A percentile compares a stretch with the other conserved stretches of the same genome.
Conservation (phyloP, 331 rosid genomes). For the Saraca asoca region DNA sequence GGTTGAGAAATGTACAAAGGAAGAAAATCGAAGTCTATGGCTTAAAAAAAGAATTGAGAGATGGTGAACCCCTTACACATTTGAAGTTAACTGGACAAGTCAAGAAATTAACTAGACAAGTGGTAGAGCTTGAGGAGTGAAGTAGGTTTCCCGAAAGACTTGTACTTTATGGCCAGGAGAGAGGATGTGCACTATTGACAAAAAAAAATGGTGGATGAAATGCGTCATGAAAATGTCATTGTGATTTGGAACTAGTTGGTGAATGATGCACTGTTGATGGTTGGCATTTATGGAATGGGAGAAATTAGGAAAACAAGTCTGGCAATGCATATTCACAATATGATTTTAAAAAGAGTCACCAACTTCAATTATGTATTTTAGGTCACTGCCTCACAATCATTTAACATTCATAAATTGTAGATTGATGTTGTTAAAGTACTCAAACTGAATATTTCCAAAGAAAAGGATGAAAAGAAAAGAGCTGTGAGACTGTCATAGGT, state of each 20-base stretch:
- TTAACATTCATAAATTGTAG: conserved; percentile 32
- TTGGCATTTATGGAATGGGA: conserved; percentile 45
- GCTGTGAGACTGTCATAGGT: conserved; percentile 33
- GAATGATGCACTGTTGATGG: conserved; percentile 24
- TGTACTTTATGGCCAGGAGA: conserved; percentile 15
- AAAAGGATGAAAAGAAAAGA: conserved; percentile 34
- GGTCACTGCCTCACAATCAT: conserved; percentile 34
- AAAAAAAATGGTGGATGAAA: conserved; percentile 32
- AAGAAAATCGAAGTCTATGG: conserved; percentile 31
- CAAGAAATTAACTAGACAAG: conserved; percentile 27
- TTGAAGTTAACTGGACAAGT: conserved; percentile 16
- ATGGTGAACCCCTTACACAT: conserved; percentile 18
- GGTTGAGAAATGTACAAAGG: conserved; percentile 37
- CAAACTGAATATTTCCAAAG: conserved; percentile 22
- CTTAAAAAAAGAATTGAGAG: conserved; percentile 24
- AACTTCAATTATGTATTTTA: conserved; percentile 15
- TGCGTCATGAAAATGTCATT: conserved; percentile 22
- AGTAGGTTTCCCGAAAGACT: conserved; percentile 38
- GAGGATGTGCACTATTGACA: conserved; percentile 33
- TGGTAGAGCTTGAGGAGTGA: conserved; percentile 33
- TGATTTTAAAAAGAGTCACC: conserved; percentile 8
- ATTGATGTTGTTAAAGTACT: conserved; percentile 25
- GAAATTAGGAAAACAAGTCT: conserved; percentile 45
- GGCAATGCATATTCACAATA: conserved; percentile 38
- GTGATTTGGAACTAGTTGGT: conserved; percentile 33